phyloP scores from a whole-genome alignment of 208 protist genomes.

The Wallacemonas sp. region DNA sequence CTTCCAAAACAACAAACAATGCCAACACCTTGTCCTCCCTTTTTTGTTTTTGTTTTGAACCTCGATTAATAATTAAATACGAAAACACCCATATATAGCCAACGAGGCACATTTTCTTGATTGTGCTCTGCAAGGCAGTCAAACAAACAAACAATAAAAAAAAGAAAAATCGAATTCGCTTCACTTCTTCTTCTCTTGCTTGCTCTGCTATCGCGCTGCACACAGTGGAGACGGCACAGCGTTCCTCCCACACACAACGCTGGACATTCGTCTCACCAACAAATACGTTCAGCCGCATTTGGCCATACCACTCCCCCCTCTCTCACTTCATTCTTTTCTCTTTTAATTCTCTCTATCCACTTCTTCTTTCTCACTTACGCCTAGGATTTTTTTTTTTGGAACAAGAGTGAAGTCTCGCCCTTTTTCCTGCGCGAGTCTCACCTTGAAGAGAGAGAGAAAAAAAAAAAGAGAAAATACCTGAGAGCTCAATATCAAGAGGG shows the following conservation, averaged over 20 bases:
- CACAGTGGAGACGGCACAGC: no score
- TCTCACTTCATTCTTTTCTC: constrained; percentile 11
- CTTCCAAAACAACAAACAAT: constrained; percentile 17
- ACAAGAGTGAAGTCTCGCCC: constrained; percentile 3
- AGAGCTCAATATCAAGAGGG: no score
- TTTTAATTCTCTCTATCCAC: neutral
- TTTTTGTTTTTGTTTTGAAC: constrained; percentile 20
- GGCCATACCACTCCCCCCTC: neutral
- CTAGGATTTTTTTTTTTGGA: no score
- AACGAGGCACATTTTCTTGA: neutral
- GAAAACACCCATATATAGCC: neutral
- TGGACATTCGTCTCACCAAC: no score
- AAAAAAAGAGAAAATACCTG: no score
- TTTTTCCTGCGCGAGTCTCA: neutral
- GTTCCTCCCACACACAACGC: neutral
- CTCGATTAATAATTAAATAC: no score
- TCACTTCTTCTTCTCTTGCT: no score
- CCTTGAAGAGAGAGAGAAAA: constrained; percentile 2
- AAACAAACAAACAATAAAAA: neutral
- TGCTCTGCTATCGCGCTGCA: no score
- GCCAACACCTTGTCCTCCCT: neutral
- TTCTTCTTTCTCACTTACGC: no score
- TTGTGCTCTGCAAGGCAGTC: neutral
- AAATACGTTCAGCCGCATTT: no score
- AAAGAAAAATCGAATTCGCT: neutral